Base-by-base conservation (phyloP, 2,329 filamentous ascomycete species). In the Apiospora phragmitis region DNA sequence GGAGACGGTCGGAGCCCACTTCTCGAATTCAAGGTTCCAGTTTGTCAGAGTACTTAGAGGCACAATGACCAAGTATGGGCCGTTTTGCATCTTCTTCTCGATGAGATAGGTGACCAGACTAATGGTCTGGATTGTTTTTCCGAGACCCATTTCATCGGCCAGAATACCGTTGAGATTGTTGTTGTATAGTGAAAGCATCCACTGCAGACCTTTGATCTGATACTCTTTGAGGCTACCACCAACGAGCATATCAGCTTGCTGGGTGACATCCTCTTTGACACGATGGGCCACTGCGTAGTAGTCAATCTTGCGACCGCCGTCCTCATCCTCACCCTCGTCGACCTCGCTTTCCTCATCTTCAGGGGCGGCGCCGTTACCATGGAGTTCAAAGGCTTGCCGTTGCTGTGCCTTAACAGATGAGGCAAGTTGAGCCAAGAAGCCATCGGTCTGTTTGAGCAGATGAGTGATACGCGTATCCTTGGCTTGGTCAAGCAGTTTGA, bases 151-250 rank as follows among this genome's bases (percentile, higher is more conserved):
- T 84, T 99, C 96, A 78, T 99, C 96, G 71, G 96, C 96, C 77
- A 99, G 86, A 75, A 99, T 98, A 88, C 96, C 96, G 81, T 99
- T 99, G 75, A 99, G 89, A 83, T 98, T 99, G 87, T 99, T 99
- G 91, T 99, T 99, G 89, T 98, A 99, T 18, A 99, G 88, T 18
- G 96, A 99, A 72, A 99, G 92, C 96, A 99, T 99, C 96, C 96
- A 99, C 82, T 99, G 95, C 66, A 99, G 85, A 88, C 96, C 96
- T 90, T 98, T 98, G 83, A 99, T 76, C 84, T 99, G 96, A 83
- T 99, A 99, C 81, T 99, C 96, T 82, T 99, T 99, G 75, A 99
- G 87, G 14, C 87, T 93, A 79, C 96, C 96, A 80, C 96, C 96
- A 73, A 98, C 94, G 72, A 99, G 88, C 59, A 97, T 97, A 69